phyloP scores from a whole-genome alignment of 495 filamentous ascomycete species.

The Daldinia vernicosa region DNA sequence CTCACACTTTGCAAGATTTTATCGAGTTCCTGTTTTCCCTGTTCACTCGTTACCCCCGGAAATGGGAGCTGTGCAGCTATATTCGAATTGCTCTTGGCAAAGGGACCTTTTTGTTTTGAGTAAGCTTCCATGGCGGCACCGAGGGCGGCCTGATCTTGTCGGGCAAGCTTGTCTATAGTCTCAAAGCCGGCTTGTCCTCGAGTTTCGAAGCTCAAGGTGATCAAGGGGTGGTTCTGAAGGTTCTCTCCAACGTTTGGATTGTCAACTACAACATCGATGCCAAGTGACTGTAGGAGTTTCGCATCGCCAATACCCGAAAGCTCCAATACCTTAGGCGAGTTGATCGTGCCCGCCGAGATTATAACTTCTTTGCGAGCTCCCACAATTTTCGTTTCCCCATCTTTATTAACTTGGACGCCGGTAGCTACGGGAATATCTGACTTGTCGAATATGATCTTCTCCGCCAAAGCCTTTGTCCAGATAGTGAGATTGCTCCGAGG shows the following conservation, averaged over 20 bases:
- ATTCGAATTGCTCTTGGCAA: constrained; percentile 69
- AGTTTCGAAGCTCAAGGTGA: constrained; percentile 9
- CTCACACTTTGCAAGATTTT: not conserved
- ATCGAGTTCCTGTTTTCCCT: not conserved
- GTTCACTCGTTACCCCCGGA: not conserved
- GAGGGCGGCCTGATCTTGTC: not conserved
- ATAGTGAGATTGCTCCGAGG: constrained; percentile 53
- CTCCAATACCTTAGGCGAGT: constrained; percentile 64
- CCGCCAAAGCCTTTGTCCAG: constrained; percentile 47
- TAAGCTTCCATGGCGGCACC: not conserved
- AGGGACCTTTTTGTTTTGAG: constrained; percentile 23
- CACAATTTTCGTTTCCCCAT: constrained; percentile 56
- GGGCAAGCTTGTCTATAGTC: not conserved
- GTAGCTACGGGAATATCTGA: constrained; percentile 34
- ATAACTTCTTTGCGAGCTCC: constrained; percentile 62
- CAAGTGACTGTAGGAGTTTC: constrained; percentile 52
- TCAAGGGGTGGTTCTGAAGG: constrained; percentile 47
- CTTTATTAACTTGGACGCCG: constrained; percentile 57
- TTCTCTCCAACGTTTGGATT: constrained; percentile 62
- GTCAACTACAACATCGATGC: constrained; percentile 56
- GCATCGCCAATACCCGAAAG: constrained; percentile 65
- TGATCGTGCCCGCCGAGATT: constrained; percentile 58
- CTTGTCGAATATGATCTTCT: constrained; percentile 54
- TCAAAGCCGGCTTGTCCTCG: constrained; percentile 47
- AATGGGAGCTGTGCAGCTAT: constrained; percentile 76